Evolutionary conservation across 257 asterid genomes (phyloP).

Genomic region (Jacaranda copaia): DNA sequence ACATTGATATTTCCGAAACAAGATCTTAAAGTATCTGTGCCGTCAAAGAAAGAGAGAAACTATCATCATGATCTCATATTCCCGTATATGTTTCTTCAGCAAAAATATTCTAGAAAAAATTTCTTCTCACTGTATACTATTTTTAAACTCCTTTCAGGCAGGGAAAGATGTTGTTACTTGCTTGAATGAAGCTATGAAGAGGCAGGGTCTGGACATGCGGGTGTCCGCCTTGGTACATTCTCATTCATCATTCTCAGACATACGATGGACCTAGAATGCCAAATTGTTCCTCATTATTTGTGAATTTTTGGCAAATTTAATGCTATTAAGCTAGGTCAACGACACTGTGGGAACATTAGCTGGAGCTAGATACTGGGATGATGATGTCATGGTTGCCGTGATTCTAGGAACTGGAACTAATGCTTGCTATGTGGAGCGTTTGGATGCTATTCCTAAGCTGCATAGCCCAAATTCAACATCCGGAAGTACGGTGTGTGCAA

Average conservation of each 20-base stretch:
- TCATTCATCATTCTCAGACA: background rate
- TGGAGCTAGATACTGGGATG: slow-evolving; percentile 82
- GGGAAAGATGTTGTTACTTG: slow-evolving; percentile 84
- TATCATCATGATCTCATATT: background rate
- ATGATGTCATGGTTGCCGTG: slow-evolving; percentile 82
- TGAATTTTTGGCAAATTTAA: background rate
- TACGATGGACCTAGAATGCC: background rate
- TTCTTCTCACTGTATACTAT: background rate
- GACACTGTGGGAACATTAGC: slow-evolving; percentile 87
- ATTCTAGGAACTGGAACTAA: slow-evolving; percentile 84
- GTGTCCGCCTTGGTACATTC: slow-evolving; percentile 76
- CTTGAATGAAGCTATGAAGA: slow-evolving; percentile 78
- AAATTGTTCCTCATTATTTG: slow-evolving; percentile 4
- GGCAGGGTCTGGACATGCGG: slow-evolving; percentile 68
- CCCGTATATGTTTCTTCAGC: background rate
- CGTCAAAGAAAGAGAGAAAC: background rate
- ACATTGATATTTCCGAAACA: no score
- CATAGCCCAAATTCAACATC: slow-evolving; percentile 43
- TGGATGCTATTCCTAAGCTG: slow-evolving; percentile 68
- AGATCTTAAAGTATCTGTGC: no score
- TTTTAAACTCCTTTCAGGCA: slow-evolving; percentile 51
- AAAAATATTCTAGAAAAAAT: background rate
- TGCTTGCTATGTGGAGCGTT: slow-evolving; percentile 75
- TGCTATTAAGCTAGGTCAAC: slow-evolving; percentile 70
- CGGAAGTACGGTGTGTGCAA: slow-evolving; percentile 54